phyloP scores from a whole-genome alignment of 1,284 basidiomycete genomes.

The Marasmius fiardii region DNA sequence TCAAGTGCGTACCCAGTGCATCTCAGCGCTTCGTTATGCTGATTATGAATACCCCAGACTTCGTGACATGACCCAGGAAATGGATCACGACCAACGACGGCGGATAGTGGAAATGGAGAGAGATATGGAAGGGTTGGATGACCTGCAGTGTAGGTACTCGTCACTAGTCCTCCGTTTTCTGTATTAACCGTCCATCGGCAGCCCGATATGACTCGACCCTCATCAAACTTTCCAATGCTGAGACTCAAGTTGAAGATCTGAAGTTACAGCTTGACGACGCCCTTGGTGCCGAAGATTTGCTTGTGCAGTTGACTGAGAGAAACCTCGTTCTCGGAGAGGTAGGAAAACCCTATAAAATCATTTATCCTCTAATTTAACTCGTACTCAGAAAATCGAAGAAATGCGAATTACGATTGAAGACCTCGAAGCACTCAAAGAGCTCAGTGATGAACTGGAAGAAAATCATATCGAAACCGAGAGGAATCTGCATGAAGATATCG shows the following conservation, averaged over 20 bases:
- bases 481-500: constrained; percentile 86
- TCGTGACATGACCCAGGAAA: constrained; percentile 86
- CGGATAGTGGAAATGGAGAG: constrained; percentile 89
- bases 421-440: constrained; percentile 91
- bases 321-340: constrained; percentile 91
- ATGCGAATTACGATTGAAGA: constrained; percentile 96
- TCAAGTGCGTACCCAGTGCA: constrained; percentile 51
- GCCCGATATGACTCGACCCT: constrained; percentile 79
- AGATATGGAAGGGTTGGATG: constrained; percentile 70
- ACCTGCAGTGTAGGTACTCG: constrained; percentile 56
- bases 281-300: constrained; percentile 92
- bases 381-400: constrained; percentile 88
- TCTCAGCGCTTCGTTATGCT: neutral
- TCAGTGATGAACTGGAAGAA: constrained; percentile 97
- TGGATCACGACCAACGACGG: constrained; percentile 80
- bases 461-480: constrained; percentile 95
- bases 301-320: constrained; percentile 93
- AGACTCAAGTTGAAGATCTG: constrained; percentile 90
- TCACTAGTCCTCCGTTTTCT: neutral
- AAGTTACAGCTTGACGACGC: constrained; percentile 96
- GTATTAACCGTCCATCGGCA: constrained; percentile 27
- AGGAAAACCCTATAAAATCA: constrained; percentile 9
- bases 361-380: neutral
- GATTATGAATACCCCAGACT: constrained; percentile 44
- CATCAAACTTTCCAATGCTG: constrained; percentile 81